Conservation (phyloP, 352 stramenopile genomes). For the Pythium chondricola region DNA sequence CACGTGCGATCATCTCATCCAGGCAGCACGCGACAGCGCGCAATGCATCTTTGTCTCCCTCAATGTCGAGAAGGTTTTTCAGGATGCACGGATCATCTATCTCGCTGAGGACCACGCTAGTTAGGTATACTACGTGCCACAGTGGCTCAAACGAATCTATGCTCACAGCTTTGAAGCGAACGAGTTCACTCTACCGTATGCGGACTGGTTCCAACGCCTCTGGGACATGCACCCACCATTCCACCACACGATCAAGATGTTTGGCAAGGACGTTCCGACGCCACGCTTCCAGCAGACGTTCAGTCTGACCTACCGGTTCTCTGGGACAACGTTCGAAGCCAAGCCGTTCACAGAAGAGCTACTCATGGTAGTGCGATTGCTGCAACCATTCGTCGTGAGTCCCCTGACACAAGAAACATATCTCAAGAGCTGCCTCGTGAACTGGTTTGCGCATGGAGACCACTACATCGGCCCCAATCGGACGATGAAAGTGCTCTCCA, state of each 20-base stretch:
- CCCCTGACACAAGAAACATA: constrained; percentile 2
- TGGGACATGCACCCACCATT: constrained; percentile 61
- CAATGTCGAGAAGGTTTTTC: constrained; percentile 4
- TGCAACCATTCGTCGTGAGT: constrained; percentile 30
- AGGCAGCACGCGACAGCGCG: constrained; percentile 2
- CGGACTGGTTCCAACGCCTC: constrained; percentile 18
- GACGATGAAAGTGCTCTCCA: constrained; percentile 67
- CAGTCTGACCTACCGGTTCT: constrained; percentile 49
- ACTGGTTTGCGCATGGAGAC: constrained; percentile 78
- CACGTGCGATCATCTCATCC: constrained; percentile 2
- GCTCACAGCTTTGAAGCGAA: neutral
- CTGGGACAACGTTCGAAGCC: constrained; percentile 45
- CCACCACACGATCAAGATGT: constrained; percentile 66
- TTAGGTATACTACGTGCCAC: constrained; percentile 55
- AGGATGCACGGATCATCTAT: constrained; percentile 10
- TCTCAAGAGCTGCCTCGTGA: constrained; percentile 39
- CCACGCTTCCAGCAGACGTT: constrained; percentile 70
- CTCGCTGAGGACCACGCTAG: constrained; percentile 28
- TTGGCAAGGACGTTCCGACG: constrained; percentile 52
- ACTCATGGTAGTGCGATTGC: constrained; percentile 28
- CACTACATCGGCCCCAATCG: constrained; percentile 77
- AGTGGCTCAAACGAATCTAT: constrained; percentile 43
- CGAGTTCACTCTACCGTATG: neutral
- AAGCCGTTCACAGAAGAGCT: constrained; percentile 35
- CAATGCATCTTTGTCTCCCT: neutral